These are phyloP conservation scores for Kodamaea nitidulidarum DNA, from an alignment of 805 yeast species.

Conservation along the genomic window DNA sequence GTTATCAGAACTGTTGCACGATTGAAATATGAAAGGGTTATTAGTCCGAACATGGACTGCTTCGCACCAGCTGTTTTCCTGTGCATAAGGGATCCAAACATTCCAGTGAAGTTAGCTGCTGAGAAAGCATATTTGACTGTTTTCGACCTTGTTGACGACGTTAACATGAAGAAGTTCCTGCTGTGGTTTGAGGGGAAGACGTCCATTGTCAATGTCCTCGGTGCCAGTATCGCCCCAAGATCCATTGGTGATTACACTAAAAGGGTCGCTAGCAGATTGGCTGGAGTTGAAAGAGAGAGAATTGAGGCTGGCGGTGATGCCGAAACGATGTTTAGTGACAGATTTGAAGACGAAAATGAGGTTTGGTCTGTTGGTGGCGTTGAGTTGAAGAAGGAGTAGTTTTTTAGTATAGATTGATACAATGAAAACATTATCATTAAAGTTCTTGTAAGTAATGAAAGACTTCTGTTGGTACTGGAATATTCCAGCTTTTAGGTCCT, in stretches of 20 bases:
- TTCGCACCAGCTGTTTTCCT: conserved; percentile 73
- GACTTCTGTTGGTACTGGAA: not conserved
- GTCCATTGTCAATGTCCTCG: conserved; percentile 40
- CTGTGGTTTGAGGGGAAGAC: conserved; percentile 56
- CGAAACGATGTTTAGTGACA: conserved; percentile 78
- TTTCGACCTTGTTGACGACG: conserved; percentile 70
- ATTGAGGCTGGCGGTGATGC: conserved; percentile 86
- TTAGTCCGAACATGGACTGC: conserved; percentile 50
- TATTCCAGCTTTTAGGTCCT: too few relatives aligned
- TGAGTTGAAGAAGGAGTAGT: conserved; percentile 29
- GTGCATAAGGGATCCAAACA: conserved; percentile 80
- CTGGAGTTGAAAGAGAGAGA: conserved; percentile 82
- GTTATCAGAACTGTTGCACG: conserved; percentile 73
- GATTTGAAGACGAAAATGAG: conserved; percentile 80
- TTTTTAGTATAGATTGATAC: not conserved
- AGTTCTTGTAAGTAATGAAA: too few relatives aligned
- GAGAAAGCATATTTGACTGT: conserved; percentile 81
- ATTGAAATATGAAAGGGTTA: conserved; percentile 45
- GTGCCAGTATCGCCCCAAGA: conserved; percentile 53
- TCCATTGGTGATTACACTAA: conserved; percentile 84
- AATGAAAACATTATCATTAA: too few relatives aligned
- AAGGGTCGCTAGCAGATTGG: conserved; percentile 86
- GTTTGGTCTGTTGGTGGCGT: conserved; percentile 85
- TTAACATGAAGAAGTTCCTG: conserved; percentile 47
- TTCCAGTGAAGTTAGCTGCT: conserved; percentile 91